Evolutionary conservation across 2,329 filamentous ascomycete genomes (phyloP), one percentile per base, ranked within the genome.

Genomic region (Claviceps digitariae): DNA sequence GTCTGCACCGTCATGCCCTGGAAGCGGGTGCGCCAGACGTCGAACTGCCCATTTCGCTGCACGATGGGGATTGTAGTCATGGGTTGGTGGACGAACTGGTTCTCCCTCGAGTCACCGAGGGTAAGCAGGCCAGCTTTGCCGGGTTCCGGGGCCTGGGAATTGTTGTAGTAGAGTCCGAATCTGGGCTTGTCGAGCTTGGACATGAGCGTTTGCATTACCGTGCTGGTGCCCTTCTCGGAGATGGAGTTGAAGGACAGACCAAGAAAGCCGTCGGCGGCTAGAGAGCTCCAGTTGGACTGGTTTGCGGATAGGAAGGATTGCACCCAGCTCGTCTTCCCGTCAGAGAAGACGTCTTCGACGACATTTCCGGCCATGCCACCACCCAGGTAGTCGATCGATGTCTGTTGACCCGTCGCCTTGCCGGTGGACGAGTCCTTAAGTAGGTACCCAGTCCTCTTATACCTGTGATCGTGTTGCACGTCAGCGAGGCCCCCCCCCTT

Each of bases 191-290:
- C 66, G n/a, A 69, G 57, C 2, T 61, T 51, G 34, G 55, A 51
- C 58, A 70, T 60, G 38, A 70, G 54, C 6, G 63, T 61, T 55
- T 69, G 66, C 13, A 66, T 60, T 13, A 69, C 20, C 0, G 67
- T 66, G 2, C 57, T 57, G 1, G 66, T 60, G 38, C 58, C 57
- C 15, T 59, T 62, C 4, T 63, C 65, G 9, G 61, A 48, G 46
- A 69, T 68, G 23, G 61, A 62, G 17, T 57, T 55, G 31, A 69
- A 70, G 2, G 61, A 62, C 3, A 69, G 57, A 0, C 68, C 67
- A 34, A 70, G 52, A 56, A 70, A 69, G 23, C 68, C 67, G 46
- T 68, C 63, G 4, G 60, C 63, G 0, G 67, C 56, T 7, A 64
- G 58, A 7, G 59, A 48, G 0, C 53, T 53, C 66, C 66, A 69